Evolutionary conservation across 2,329 filamentous ascomycete genomes (phyloP).

Genomic region (Emmonsia crescens): DNA sequence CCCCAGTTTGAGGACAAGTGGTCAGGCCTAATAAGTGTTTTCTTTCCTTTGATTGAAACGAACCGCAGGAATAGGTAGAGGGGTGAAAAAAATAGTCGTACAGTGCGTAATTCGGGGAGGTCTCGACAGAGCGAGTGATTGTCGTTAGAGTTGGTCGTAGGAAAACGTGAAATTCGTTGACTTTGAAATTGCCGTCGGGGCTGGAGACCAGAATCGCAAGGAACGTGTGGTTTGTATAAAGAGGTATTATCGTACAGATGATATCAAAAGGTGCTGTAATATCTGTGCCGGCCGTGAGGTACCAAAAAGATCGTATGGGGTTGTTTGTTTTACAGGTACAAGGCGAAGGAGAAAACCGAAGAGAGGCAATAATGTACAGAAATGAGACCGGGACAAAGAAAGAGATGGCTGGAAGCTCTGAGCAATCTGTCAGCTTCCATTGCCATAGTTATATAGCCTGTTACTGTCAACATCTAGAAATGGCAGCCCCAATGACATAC

Average conservation of each 20-base stretch:
- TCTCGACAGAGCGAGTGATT: not conserved
- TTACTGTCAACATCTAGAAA: not conserved
- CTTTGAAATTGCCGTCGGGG: not conserved
- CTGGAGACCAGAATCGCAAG: not conserved
- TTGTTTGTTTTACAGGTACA: not conserved
- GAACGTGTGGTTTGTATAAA: not conserved
- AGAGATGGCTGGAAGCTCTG: slow-evolving; percentile 1
- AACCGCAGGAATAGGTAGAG: not conserved
- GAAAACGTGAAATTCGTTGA: not conserved
- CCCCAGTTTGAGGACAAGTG: not conserved
- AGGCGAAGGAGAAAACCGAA: slow-evolving; percentile 1
- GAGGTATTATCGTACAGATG: slow-evolving; percentile 2
- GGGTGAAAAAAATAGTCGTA: not conserved
- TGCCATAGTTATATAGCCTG: not conserved
- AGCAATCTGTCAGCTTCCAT: slow-evolving; percentile 8
- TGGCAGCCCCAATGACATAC: slow-evolving; percentile 11
- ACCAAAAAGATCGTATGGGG: not conserved
- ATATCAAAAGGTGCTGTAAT: not conserved
- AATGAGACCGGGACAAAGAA: not conserved
- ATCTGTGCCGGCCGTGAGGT: not conserved
- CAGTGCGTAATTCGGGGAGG: not conserved
- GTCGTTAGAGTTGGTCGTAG: not conserved
- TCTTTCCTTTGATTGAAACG: not conserved
- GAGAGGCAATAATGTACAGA: slow-evolving; percentile 7
- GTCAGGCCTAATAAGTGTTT: not conserved